These are phyloP conservation scores for Vickermania spadyakhi DNA, from an alignment of 208 protist genomes.

Conservation along the genomic window DNA sequence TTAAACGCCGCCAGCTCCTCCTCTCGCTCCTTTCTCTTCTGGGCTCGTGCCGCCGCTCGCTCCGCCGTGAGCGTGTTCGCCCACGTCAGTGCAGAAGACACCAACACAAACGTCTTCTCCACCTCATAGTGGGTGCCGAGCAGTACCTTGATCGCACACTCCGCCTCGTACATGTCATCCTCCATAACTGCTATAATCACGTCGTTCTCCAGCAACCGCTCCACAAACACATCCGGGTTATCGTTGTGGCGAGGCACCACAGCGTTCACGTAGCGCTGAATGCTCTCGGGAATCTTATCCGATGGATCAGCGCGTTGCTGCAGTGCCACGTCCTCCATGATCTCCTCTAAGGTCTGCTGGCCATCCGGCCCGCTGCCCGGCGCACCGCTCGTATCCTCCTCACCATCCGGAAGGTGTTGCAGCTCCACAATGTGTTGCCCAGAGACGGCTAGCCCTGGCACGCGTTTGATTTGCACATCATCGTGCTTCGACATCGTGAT, in stretches of 20 bases:
- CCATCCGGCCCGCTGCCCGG: background rate
- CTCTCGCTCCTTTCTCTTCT: constrained; percentile 26
- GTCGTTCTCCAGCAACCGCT: constrained; percentile 61
- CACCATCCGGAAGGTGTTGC: background rate
- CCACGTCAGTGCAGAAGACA: constrained; percentile 83
- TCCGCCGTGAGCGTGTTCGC: constrained; percentile 56
- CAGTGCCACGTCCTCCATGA: background rate
- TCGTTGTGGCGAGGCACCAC: constrained; percentile 65
- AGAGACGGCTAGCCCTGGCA: background rate
- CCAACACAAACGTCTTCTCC: constrained; percentile 89
- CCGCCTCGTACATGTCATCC: constrained; percentile 73
- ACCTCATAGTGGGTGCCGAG: constrained; percentile 77
- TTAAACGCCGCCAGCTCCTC: constrained; percentile 24
- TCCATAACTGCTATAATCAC: constrained; percentile 79
- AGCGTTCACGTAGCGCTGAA: constrained; percentile 30
- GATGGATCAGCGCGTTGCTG: constrained; percentile 7
- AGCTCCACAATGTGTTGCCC: background rate
- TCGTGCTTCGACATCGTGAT: constrained; percentile 38
- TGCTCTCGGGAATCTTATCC: constrained; percentile 17
- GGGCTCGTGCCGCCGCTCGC: constrained; percentile 22
- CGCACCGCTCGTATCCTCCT: background rate
- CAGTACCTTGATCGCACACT: constrained; percentile 75
- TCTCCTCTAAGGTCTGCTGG: background rate
- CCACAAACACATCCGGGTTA: constrained; percentile 46
- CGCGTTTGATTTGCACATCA: constrained; percentile 5